Base-by-base conservation (phyloP, 2,329 filamentous ascomycete species). In the Orbilia javanica region DNA sequence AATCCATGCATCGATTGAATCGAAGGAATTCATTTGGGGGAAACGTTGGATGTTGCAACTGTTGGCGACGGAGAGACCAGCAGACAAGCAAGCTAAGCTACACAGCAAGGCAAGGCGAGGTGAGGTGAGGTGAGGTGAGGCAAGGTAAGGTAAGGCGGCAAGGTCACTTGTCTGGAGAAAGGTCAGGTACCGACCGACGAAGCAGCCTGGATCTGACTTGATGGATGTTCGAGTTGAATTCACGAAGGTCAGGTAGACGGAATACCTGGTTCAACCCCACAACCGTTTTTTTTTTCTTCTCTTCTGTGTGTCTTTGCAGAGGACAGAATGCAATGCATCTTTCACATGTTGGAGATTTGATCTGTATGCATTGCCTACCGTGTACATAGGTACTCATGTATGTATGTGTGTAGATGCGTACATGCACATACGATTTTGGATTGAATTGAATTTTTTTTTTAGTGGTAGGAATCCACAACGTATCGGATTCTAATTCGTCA, bases 401-500 rank as follows among this genome's bases (percentile, higher is more conserved):
- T n/a, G n/a, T n/a, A n/a, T n/a, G n/a, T n/a, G n/a, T n/a, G n/a
- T n/a, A n/a, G n/a, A n/a, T n/a, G n/a, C n/a, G n/a, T n/a, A n/a
- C n/a, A n/a, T n/a, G n/a, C n/a, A n/a, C n/a, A n/a, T n/a, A n/a
- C n/a, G n/a, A n/a, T n/a, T n/a, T n/a, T n/a, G n/a, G n/a, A n/a
- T 36, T 36, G 34, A 36, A 36, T 7, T 36, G 13, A 10, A 36
- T 36, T 36, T 36, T 36, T 36, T 15, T n/a, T n/a, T n/a, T n/a
- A n/a, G n/a, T n/a, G n/a, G n/a, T 3, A 22, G 3, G 31, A 36
- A 36, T 52, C 50, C 69, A 73, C 60, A 66, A 73, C 69, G 69
- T 73, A 57, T 73, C 60, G 42, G 18, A 42, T 22, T 65, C 39
- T 73, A 29, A 73, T 73, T 73, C 69, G 69, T 39, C 69, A 73